These are phyloP conservation scores for Cotoneaster glaucophyllus DNA, from an alignment of 306 rosid genomes.

Conservation along the genomic window DNA sequence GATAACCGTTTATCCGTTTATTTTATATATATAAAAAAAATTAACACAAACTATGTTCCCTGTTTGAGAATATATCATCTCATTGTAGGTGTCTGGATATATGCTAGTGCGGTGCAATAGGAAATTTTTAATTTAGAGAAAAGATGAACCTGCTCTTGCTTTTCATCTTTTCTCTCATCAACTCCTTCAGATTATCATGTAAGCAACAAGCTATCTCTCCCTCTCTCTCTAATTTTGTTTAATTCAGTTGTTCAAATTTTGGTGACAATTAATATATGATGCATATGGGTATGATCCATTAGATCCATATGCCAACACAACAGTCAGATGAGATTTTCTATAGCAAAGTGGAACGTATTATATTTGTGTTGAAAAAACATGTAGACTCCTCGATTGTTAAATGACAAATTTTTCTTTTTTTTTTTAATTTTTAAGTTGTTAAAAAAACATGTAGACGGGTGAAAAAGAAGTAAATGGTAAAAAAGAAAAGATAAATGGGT, in stretches of 20 bases:
- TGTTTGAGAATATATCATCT: too few relatives aligned
- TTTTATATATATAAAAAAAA: too few relatives aligned
- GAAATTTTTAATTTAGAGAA: neutral
- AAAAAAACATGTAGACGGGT: too few relatives aligned
- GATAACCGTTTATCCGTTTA: too few relatives aligned
- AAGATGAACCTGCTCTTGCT: constrained; percentile 14
- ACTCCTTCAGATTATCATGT: constrained; percentile 44
- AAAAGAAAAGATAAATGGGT: too few relatives aligned
- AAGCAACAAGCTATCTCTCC: constrained; percentile 11
- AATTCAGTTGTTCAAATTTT: neutral
- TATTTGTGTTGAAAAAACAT: too few relatives aligned
- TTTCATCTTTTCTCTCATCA: constrained; percentile 23
- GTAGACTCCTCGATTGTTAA: too few relatives aligned
- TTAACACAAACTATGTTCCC: too few relatives aligned
- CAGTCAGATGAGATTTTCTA: constrained; percentile 62
- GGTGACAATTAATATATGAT: neutral
- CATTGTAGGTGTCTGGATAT: too few relatives aligned
- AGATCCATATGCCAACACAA: constrained; percentile 63
- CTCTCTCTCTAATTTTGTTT: neutral
- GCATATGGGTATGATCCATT: constrained; percentile 68
- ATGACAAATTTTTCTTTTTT: too few relatives aligned
- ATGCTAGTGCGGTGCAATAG: neutral
- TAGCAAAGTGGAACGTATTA: constrained; percentile 20
- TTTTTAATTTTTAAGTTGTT: too few relatives aligned
- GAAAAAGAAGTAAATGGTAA: too few relatives aligned